These are phyloP conservation scores for Camellia sinensis DNA, from an alignment of 148 eudicot species.

Conservation along the genomic window DNA sequence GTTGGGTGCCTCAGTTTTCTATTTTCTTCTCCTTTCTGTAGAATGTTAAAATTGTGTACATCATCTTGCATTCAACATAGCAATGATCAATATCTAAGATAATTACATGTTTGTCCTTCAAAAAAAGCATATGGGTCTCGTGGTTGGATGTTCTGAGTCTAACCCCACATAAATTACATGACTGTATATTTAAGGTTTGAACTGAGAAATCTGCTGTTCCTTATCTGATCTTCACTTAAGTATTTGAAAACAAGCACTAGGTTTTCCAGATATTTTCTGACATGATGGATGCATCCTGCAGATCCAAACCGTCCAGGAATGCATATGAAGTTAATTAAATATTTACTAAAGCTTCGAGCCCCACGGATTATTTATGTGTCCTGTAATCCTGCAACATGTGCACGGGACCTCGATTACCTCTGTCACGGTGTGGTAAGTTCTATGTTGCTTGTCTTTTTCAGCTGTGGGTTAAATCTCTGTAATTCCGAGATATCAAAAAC, in stretches of 20 bases:
- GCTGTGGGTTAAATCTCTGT: not conserved
- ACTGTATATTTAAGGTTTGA: not conserved
- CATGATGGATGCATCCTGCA: constrained; percentile 27
- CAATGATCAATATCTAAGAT: not conserved
- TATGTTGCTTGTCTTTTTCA: constrained; percentile 4
- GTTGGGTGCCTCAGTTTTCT: not conserved
- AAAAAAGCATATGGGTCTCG: no score
- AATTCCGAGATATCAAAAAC: not conserved
- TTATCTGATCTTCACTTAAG: not conserved
- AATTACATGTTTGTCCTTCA: no score
- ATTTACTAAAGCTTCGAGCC: constrained; percentile 67
- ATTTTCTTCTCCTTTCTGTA: not conserved
- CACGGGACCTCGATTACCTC: constrained; percentile 94
- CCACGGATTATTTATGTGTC: constrained; percentile 79
- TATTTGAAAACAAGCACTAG: not conserved
- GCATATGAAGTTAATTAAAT: constrained; percentile 92
- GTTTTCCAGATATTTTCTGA: constrained; percentile 1
- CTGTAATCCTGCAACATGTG: constrained; percentile 97
- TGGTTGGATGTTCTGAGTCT: no score
- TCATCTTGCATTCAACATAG: not conserved
- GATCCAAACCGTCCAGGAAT: constrained; percentile 99
- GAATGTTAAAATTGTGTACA: not conserved
- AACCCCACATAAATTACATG: not conserved
- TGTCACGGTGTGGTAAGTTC: constrained; percentile 87
- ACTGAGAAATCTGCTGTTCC: not conserved